Evolutionary conservation across 306 rosid species (phyloP), one percentile per base, ranked within the genome.

Genomic region (Vachellia collinsii): DNA sequence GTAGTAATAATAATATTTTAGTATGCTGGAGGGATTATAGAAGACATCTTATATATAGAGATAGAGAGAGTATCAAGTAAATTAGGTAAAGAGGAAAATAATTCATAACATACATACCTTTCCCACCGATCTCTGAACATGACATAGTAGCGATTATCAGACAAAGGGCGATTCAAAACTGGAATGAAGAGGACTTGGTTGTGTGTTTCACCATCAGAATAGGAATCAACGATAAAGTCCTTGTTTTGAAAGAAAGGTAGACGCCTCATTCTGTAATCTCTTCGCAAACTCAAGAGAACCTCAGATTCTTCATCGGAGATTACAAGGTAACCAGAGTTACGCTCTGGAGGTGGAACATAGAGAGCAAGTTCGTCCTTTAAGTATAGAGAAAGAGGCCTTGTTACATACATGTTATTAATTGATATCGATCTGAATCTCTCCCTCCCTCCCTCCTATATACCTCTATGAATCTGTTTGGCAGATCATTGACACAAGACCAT

Each of bases 211-310:
- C 1, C 12, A 54, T 54, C 25, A 17, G 23, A n/a, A 53, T 6
- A 19, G 20, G 59, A n/a, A 16, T 8, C 3, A 41, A 77, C 20
- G 12, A 46, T 76, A 14, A 87, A 77, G 25, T 76, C 56, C 79
- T 72, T 79, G 82, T 84, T 64, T 44, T 81, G 84, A 42, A 87
- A 87, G 11, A 87, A 81, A 56, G 88, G 84, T 7, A 84, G 62
- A 8, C 68, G 41, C 10, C 1, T 84, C 62, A 87, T 71, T 12
- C 17, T 0, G 0, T 16, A 5, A 43, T 42, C 23, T 17, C 46
- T 56, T 7, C 29, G 8, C 59, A 70, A 46, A 63, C 86, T 83
- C 2, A 84, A 79, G 46, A 43, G 80, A 65, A n/a, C 7, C 22
- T 77, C 62, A 16, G 88, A 43, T 76, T 72, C 86, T 46, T 75